Base-by-base conservation (phyloP, 1,284 basidiomycete genomes). In the Rhodofomes roseus region DNA sequence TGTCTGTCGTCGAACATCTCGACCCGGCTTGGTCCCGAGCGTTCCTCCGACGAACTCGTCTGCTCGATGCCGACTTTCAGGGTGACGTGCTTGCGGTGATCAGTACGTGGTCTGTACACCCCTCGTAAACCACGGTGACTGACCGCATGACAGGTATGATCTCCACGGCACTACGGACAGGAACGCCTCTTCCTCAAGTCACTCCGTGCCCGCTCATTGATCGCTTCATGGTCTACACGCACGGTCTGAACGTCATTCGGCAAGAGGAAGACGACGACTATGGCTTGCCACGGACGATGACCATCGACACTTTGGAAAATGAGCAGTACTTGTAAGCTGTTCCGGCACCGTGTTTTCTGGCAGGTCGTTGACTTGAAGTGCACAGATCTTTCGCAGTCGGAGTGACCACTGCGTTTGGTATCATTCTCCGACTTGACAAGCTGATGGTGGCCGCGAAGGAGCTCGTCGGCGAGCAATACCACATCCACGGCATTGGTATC, bases 71-170 rank as follows among this genome's bases (percentile, higher is more conserved):
- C 0, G 83, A 88, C 62, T 95, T 95, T 66, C 85, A 95, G 60
- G 93, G 92, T 2, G 93, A 95, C 62, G 80, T 92, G 9, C 76
- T 94, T 12, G 89, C 90, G 11, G 88, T 93, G 14, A 86, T 93
- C 62, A 87, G 88, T 90, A 62, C 20, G 7, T 55, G 25, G 27
- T 40, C 12, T 20, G 31, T 39, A 9, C 54, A 29, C 34, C n/a
- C n/a, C n/a, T n/a, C n/a, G n/a, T n/a, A n/a, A n/a, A n/a, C n/a
- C n/a, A n/a, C n/a, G n/a, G n/a, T 54, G 56, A 61, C 46, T 60
- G 67, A 31, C 39, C 54, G 22, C 11, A 25, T n/a, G 48, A 25
- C 58, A 91, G 83, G 81, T 56, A 79, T 91, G 79, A 82, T 90
- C 44, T 85, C 88, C 0, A 84, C 82, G 0, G 83, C 92, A 1